These are phyloP conservation scores for Tricholoma flavovirens DNA, from an alignment of 768 basidiomycete species.

Conservation along the genomic window DNA sequence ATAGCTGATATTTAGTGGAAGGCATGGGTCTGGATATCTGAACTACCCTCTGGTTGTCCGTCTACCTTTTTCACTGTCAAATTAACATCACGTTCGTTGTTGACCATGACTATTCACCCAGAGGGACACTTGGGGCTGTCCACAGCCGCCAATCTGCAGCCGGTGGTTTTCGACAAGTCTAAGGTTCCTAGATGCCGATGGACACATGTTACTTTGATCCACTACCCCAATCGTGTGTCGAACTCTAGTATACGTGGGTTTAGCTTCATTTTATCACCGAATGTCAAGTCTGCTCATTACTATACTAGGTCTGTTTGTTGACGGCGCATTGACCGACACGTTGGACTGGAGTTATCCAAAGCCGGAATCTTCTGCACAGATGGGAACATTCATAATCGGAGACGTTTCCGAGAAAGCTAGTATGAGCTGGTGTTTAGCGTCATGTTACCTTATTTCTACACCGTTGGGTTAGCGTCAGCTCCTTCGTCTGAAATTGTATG, in stretches of 20 bases:
- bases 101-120: constrained; percentile 44
- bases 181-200: constrained; percentile 53
- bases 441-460: constrained; percentile 53
- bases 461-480: constrained; percentile 43
- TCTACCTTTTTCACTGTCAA: constrained; percentile 35
- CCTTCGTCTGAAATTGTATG: neutral
- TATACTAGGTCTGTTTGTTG: constrained; percentile 60
- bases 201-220: constrained; percentile 67
- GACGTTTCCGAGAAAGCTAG: constrained; percentile 36
- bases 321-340: constrained; percentile 62
- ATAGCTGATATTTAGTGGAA: constrained; percentile 14
- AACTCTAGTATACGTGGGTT: constrained; percentile 58
- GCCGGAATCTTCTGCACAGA: constrained; percentile 30
- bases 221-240: constrained; percentile 51
- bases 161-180: constrained; percentile 39
- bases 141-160: constrained; percentile 32
- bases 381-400: constrained; percentile 49
- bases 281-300: neutral
- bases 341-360: constrained; percentile 63
- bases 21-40: constrained; percentile 48
- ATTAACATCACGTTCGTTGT: constrained; percentile 21
- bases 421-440: constrained; percentile 66
- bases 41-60: constrained; percentile 26
- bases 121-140: constrained; percentile 54
- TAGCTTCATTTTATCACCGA: neutral